These are phyloP conservation scores for Pulveroboletus sp. DNA, from an alignment of 768 basidiomycete species.

Conservation along the genomic window DNA sequence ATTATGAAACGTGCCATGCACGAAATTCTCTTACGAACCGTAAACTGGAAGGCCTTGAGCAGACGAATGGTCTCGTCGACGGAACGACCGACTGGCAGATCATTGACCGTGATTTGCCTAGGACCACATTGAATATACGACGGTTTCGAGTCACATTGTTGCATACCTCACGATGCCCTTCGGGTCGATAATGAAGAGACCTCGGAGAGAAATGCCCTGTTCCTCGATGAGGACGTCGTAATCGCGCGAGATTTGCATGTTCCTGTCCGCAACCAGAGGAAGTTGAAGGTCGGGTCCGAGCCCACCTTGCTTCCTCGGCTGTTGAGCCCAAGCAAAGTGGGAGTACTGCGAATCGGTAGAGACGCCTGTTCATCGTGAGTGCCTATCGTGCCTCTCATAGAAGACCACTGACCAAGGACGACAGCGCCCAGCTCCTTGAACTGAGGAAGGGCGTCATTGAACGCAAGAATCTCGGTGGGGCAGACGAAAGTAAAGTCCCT, in stretches of 20 bases:
- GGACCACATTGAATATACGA: not conserved
- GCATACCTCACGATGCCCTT: constrained; percentile 66
- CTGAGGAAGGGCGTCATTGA: constrained; percentile 78
- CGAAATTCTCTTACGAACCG: constrained; percentile 41
- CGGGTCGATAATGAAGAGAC: constrained; percentile 83
- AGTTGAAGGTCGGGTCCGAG: constrained; percentile 86
- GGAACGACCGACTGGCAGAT: constrained; percentile 91
- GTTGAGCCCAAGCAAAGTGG: constrained; percentile 83
- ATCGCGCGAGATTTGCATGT: constrained; percentile 74
- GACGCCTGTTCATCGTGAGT: constrained; percentile 41
- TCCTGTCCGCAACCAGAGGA: constrained; percentile 77
- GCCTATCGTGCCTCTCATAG: not conserved
- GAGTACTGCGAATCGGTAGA: constrained; percentile 90
- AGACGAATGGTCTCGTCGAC: constrained; percentile 91
- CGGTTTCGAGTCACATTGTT: not conserved
- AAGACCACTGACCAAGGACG: constrained; percentile 59
- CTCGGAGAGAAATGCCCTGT: constrained; percentile 83
- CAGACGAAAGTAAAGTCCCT: constrained; percentile 90
- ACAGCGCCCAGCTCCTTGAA: constrained; percentile 72
- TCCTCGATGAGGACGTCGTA: constrained; percentile 90
- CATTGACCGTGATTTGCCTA: constrained; percentile 85
- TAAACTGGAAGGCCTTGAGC: constrained; percentile 91
- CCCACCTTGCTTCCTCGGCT: constrained; percentile 80
- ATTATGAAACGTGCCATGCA: not conserved
- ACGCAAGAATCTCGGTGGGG: constrained; percentile 94